phyloP scores from a whole-genome alignment of 108 stramenopile species.

The Discostella pseudostelligera region DNA sequence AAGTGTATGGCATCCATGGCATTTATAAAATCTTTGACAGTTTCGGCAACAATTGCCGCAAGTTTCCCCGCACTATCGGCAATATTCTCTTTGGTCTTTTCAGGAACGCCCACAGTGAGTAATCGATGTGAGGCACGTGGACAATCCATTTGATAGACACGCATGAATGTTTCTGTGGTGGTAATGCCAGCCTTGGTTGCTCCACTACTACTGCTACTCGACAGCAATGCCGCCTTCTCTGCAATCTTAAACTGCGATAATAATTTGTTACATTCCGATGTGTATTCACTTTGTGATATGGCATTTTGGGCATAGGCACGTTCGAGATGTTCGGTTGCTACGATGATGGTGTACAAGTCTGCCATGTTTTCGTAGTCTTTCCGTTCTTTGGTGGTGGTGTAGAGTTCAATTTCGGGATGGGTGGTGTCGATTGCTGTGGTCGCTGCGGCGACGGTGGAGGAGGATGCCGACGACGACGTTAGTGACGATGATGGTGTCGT shows the following conservation, averaged over 20 bases:
- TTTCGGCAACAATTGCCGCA: conserved; percentile 85
- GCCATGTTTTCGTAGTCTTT: conserved; percentile 83
- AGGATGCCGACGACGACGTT: no score
- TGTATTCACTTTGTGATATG: conserved; percentile 81
- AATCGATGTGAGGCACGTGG: conserved; percentile 92
- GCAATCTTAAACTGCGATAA: conserved; percentile 95
- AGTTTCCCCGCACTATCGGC: conserved; percentile 53
- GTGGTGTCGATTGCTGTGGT: conserved; percentile 32
- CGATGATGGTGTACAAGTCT: conserved; percentile 94
- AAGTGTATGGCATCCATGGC: conserved; percentile 97
- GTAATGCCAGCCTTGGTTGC: conserved; percentile 22
- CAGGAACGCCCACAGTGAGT: conserved; percentile 89
- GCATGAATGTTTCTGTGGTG: conserved; percentile 73
- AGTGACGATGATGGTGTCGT: no score
- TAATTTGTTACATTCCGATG: conserved; percentile 88
- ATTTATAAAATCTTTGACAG: conserved; percentile 95
- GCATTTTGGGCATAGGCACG: conserved; percentile 94
- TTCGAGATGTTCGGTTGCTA: conserved; percentile 95
- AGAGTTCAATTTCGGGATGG: conserved; percentile 57
- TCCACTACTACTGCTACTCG: background rate
- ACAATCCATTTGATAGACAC: conserved; percentile 93
- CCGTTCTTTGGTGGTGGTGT: conserved; percentile 65
- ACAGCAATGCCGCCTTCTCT: conserved; percentile 65
- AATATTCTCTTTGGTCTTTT: conserved; percentile 66
- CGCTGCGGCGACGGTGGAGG: no score